A percentile compares a stretch with the other conserved stretches of the same genome.
These are phyloP conservation scores for Sporothrix phasma DNA, from an alignment of 2,329 filamentous ascomycete species.

Conservation along the genomic window DNA sequence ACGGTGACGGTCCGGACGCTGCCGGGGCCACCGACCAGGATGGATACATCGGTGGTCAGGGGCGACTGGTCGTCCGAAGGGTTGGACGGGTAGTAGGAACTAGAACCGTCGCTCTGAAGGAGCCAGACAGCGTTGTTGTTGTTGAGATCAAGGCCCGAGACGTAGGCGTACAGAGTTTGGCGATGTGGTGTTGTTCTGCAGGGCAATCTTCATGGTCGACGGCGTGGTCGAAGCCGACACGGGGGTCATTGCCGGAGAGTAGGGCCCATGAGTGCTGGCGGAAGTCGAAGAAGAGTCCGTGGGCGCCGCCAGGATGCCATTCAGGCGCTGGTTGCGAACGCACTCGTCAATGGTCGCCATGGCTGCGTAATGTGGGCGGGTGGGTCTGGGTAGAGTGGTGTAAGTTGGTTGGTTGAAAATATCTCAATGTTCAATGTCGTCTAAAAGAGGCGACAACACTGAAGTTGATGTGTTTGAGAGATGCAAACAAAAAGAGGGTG, in stretches of 20 bases:
- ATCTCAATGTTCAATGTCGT: neutral
- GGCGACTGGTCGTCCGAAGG: constrained; percentile 41
- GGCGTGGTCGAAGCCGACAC: constrained; percentile 10
- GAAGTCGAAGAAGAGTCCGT: neutral
- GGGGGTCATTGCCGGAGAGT: neutral
- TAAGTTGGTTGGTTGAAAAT: neutral
- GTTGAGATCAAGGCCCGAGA: constrained; percentile 57
- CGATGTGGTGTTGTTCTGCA: constrained; percentile 57
- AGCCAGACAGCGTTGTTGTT: constrained; percentile 51
- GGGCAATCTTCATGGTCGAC: constrained; percentile 45
- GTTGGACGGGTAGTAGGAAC: constrained; percentile 53
- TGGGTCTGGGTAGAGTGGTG: neutral
- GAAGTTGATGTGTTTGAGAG: neutral
- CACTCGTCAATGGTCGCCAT: constrained; percentile 25
- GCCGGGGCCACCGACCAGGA: constrained; percentile 53
- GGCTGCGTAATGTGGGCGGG: neutral
- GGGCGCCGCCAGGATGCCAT: constrained; percentile 22
- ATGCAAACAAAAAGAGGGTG: neutral
- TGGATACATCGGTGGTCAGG: constrained; percentile 49
- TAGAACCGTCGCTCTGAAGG: constrained; percentile 55
- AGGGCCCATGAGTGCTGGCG: neutral
- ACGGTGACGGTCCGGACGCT: constrained; percentile 51
- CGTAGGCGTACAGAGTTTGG: constrained; percentile 54
- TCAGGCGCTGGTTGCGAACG: constrained; percentile 21
- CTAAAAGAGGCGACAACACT: neutral